phyloP scores from a whole-genome alignment of 192 early-diverging fungal genomes.

The Paraglomus brasilianum region DNA sequence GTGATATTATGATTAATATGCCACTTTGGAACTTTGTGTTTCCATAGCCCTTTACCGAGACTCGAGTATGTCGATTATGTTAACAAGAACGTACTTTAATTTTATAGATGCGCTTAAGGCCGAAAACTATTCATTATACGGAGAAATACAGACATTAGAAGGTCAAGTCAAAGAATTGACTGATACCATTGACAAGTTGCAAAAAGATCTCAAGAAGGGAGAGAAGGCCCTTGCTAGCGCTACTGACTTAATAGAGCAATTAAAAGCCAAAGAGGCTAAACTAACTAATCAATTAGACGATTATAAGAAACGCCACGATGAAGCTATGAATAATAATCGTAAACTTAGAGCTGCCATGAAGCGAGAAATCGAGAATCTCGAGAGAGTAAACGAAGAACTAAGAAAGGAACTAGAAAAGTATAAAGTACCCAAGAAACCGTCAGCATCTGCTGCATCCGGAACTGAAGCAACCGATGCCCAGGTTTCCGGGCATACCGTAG shows the following conservation, averaged over 20 bases:
- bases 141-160: conserved; percentile 51
- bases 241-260: conserved; percentile 58
- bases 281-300: conserved; percentile 30
- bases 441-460: conserved; percentile 10
- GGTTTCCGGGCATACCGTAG: background rate
- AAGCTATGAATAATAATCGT: conserved; percentile 58
- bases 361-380: conserved; percentile 58
- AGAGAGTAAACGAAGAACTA: conserved; percentile 59
- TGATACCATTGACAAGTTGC: conserved; percentile 43
- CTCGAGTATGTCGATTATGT: background rate
- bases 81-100: background rate
- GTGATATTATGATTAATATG: background rate
- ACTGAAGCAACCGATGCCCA: background rate
- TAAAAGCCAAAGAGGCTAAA: conserved; percentile 59
- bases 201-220: conserved; percentile 56
- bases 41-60: background rate
- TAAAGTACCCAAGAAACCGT: conserved; percentile 34
- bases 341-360: conserved; percentile 53
- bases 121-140: conserved; percentile 55
- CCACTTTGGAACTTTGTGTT: background rate
- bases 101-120: conserved; percentile 51
- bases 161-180: conserved; percentile 44
- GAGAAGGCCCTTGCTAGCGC: conserved; percentile 49
- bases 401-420: conserved; percentile 48
- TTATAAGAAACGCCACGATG: conserved; percentile 50